phyloP scores from a whole-genome alignment of 2,329 filamentous ascomycete species.

The Penicillium sp. region DNA sequence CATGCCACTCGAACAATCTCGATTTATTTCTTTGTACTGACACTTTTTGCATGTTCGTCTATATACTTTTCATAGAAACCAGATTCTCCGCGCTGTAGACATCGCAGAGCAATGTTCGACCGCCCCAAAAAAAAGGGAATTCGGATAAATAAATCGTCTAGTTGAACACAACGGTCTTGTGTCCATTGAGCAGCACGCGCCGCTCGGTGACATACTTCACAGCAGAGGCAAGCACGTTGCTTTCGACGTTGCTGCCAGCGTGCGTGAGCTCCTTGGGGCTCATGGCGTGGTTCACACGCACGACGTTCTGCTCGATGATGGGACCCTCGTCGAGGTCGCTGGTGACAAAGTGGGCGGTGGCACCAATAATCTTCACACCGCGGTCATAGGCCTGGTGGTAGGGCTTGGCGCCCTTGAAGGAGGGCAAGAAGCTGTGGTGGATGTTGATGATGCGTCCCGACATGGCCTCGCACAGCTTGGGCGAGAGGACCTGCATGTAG shows the following conservation, averaged over 20 bases:
- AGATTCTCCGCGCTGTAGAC: not conserved
- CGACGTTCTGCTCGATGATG: constrained; percentile 83
- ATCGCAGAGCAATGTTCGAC: not conserved
- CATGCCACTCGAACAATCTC: not conserved
- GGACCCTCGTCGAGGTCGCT: constrained; percentile 83
- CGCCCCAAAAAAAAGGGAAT: not conserved
- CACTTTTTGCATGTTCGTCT: not conserved
- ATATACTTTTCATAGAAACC: not conserved
- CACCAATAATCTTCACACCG: constrained; percentile 86
- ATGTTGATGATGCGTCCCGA: constrained; percentile 89
- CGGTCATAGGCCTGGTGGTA: constrained; percentile 87
- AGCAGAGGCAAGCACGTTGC: constrained; percentile 76
- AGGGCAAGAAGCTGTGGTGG: constrained; percentile 83
- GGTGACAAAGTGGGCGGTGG: constrained; percentile 83
- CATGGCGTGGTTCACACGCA: constrained; percentile 75
- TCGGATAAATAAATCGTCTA: constrained; percentile 26
- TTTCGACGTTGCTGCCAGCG: constrained; percentile 82
- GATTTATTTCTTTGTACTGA: not conserved
- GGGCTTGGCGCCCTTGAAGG: constrained; percentile 84
- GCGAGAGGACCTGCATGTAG: constrained; percentile 85
- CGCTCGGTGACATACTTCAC: constrained; percentile 84
- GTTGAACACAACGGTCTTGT: constrained; percentile 78
- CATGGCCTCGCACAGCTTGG: constrained; percentile 74
- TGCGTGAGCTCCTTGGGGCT: constrained; percentile 74
- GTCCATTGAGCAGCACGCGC: constrained; percentile 74